Base-by-base conservation (phyloP, 1,139 yeast genomes). In the Scheffersomyces lignicola region DNA sequence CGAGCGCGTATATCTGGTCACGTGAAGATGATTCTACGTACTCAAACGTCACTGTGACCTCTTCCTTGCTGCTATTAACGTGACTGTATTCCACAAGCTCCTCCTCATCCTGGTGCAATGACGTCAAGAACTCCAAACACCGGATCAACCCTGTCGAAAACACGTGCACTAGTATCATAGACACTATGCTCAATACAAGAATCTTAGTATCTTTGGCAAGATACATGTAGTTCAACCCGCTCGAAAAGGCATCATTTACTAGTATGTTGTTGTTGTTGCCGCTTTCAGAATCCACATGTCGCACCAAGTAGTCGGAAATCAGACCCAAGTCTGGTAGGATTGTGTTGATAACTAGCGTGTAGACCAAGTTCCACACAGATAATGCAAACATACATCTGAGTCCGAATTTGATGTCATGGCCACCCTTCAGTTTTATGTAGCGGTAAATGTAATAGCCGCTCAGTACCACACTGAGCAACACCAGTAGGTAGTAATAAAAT, bases 81-180 rank as follows among this genome's bases (percentile, higher is more conserved):
- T 13, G 11, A 13, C 16, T n/a, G n/a, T n/a, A n/a, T n/a, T n/a
- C n/a, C n/a, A n/a, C n/a, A n/a, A n/a, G 26, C 11, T 25, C 32
- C 8, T 21, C 25, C 15, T 21, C 32, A 13, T 11, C 15, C n/a
- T 15, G n/a, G n/a, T 31, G 18, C 14, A 49, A 35, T 30, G 46
- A 48, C 18, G 45, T 35, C 22, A 49, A 40, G 37, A 45, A 48
- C 26, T 51, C 54, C 11, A 51, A 35, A 29, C 45, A 36, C 15
- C 45, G 37, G 28, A 42, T 24, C 11, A 48, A 48, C 12, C 44
- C 51, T 5, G 33, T 29, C 3, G 51, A 42, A 24, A 52, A 43
- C 16, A 36, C 12, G 21, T 43, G 40, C 31, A 43, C 37, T 12
- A 44, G 29, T 1, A 37, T 7, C 33, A 44, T 45, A 9, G 54